These are phyloP conservation scores for Phyllosticta capitalensis DNA, from an alignment of 2,329 filamentous ascomycete species.

Conservation along the genomic window DNA sequence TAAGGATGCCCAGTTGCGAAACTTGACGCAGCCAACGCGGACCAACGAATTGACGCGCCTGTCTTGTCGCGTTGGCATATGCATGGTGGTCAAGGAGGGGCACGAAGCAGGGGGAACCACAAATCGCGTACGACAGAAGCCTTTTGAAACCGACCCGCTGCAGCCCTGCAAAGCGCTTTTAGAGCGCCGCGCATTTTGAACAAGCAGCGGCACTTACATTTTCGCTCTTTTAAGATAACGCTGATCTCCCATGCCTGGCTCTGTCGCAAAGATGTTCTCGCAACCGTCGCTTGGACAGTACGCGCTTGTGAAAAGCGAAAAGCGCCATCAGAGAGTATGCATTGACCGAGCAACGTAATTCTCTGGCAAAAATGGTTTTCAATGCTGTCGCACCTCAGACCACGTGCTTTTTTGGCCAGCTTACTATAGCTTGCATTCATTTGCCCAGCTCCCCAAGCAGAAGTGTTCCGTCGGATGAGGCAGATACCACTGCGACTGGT, in stretches of 20 bases:
- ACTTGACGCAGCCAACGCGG: neutral
- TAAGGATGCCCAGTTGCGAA: neutral
- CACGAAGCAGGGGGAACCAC: too few species aligned
- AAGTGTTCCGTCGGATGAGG: slow-evolving; percentile 79
- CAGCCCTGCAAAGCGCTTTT: neutral
- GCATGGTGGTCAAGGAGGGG: neutral
- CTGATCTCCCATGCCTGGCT: neutral
- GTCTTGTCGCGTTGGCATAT: neutral
- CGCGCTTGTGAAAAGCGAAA: neutral
- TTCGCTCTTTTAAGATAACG: neutral
- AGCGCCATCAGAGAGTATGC: neutral
- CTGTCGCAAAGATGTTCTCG: neutral
- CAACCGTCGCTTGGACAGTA: neutral
- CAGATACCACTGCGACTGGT: slow-evolving; percentile 62
- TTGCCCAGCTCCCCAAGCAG: slow-evolving; percentile 71
- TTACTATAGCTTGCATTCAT: slow-evolving; percentile 23
- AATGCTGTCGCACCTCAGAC: neutral
- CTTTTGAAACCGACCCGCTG: neutral
- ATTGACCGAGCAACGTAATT: neutral
- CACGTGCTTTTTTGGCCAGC: neutral
- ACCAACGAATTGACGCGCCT: neutral
- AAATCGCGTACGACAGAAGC: neutral
- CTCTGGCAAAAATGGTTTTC: neutral
- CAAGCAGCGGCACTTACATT: neutral
- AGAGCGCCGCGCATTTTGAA: neutral